Base-by-base conservation (phyloP, 345 rosid species). In the Boechera stricta region DNA sequence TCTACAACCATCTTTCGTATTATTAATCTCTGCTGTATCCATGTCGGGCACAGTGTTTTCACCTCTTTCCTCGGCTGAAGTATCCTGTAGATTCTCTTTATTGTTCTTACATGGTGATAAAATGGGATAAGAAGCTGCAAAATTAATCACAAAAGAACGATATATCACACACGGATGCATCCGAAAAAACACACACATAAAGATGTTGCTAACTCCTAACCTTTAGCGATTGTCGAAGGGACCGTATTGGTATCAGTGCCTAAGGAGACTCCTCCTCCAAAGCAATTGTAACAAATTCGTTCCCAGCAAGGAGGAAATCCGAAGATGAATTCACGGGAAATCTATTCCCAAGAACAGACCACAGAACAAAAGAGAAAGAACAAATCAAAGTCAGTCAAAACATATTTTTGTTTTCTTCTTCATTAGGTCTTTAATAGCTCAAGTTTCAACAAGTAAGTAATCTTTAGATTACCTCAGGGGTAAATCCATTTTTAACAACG, bases 251-350 rank as follows among this genome's bases (percentile, higher is more conserved):
- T 5, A 56, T 58, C 71, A 53, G 33, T 24, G 8, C 9, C 83
- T 42, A 10, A 55, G 7, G 55, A 32, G 56, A 56, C 38, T 42
- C 42, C 72, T 75, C 79, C 75, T 67, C 44, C 41, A 10, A 83
- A 77, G 74, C 66, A 83, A 18, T 67, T 66, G 72, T 75, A 74
- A 72, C 76, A 85, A 56, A 31, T 69, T 58, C 67, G 83, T 79
- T 92, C 89, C 99, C 98, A 89, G 69, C 72, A 7, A 68, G 79
- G 82, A 82, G 98, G 98, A 85, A 95, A 95, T 4, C 98, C 99
- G 73, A 89, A 75, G 71, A 81, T 44, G 81, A 95, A 92, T 60
- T 87, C 82, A 54, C 67, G 71, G 29, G 77, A 80, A 59, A 88
- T 87, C 99, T 95, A 85, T 10, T 29, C 16, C 72, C 29, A 75